Evolutionary conservation across 805 yeast species (phyloP).

Genomic region (Zygoascus ofunaensis): DNA sequence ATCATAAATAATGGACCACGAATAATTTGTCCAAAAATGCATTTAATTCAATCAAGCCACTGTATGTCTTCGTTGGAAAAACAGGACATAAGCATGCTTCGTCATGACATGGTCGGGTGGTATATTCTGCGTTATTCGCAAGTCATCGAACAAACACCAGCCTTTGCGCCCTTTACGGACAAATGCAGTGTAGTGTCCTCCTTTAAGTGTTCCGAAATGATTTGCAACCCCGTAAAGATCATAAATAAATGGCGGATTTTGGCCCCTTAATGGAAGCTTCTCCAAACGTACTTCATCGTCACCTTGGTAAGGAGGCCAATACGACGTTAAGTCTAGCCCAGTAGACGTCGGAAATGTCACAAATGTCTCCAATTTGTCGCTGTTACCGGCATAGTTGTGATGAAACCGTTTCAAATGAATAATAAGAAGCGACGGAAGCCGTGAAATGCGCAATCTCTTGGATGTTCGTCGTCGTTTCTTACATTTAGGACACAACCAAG

Average conservation of each 20-base stretch:
- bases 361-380: slow-evolving; percentile 52
- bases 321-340: slow-evolving; percentile 50
- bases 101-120: slow-evolving; percentile 48
- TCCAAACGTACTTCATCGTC: slow-evolving; percentile 38
- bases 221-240: slow-evolving; percentile 72
- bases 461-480: slow-evolving; percentile 52
- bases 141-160: slow-evolving; percentile 83
- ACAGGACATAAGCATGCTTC: slow-evolving; percentile 73
- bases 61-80: slow-evolving; percentile 47
- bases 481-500: slow-evolving; percentile 80
- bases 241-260: slow-evolving; percentile 71
- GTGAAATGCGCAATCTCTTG: slow-evolving; percentile 61
- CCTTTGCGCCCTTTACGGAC: slow-evolving; percentile 57
- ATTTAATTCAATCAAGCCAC: neutral
- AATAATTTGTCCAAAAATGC: too few relatives aligned
- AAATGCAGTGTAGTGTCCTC: slow-evolving; percentile 84
- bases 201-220: slow-evolving; percentile 71
- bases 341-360: slow-evolving; percentile 55
- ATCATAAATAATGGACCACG: too few relatives aligned
- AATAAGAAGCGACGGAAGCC: slow-evolving; percentile 71
- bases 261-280: slow-evolving; percentile 57
- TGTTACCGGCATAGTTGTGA: slow-evolving; percentile 15
- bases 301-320: slow-evolving; percentile 52
- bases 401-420: slow-evolving; percentile 79
- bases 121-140: slow-evolving; percentile 48